These are phyloP conservation scores for Selaginella tamariscina DNA, from an alignment of 75 land plant species.

Conservation along the genomic window DNA sequence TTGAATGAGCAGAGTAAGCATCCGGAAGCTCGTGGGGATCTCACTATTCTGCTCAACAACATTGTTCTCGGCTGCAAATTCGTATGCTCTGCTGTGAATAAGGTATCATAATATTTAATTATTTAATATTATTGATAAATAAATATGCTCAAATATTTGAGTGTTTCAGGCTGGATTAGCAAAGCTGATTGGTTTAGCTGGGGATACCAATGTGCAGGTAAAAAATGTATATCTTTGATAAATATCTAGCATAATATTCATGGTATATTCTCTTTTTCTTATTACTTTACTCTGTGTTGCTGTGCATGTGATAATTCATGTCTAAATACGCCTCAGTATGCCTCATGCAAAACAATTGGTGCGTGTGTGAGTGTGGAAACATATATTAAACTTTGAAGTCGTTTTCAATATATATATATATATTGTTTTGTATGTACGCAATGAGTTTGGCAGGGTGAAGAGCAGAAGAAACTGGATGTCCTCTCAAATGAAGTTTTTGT, in stretches of 20 bases:
- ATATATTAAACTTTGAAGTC: neutral
- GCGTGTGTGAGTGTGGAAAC: too few relatives aligned
- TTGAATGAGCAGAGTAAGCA: conserved; percentile 85
- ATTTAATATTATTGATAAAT: neutral
- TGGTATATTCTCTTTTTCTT: conserved; percentile 8
- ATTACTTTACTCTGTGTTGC: neutral
- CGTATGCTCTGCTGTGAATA: conserved; percentile 92
- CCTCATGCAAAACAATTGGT: too few relatives aligned
- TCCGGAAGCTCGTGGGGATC: conserved; percentile 76
- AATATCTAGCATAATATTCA: neutral
- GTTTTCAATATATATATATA: too few relatives aligned
- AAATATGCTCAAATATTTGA: neutral
- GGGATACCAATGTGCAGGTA: conserved; percentile 91
- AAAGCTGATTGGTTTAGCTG: conserved; percentile 92
- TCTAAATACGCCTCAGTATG: too few relatives aligned
- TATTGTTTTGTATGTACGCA: neutral
- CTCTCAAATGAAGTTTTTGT: conserved; percentile 92
- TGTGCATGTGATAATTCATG: too few relatives aligned
- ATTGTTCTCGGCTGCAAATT: conserved; percentile 98
- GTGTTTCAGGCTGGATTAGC: conserved; percentile 84
- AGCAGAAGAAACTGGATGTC: conserved; percentile 93
- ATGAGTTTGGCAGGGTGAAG: conserved; percentile 68
- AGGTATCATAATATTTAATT: conserved; percentile 31
- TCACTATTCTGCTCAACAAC: conserved; percentile 78
- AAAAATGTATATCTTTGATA: neutral